Conservation (phyloP, 345 rosid genomes). For the Excoecaria cochinchinensis region DNA sequence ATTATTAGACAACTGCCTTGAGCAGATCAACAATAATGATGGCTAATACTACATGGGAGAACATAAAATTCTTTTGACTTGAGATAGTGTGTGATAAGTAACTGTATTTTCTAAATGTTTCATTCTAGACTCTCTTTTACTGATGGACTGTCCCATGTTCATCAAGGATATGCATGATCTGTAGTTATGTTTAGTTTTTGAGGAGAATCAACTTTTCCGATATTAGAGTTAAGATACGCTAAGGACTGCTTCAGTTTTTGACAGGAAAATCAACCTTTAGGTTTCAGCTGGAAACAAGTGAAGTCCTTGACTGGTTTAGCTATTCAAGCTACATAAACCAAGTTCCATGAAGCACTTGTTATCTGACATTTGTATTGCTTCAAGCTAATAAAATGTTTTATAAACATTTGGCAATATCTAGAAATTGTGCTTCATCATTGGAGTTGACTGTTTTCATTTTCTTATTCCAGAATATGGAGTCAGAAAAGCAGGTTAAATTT, state of each 20-base stretch:
- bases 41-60: neutral
- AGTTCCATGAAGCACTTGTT: neutral
- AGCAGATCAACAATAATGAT: neutral
- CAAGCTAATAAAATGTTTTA: neutral
- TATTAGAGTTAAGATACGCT: neutral
- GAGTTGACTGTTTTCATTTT: constrained; percentile 14
- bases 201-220: constrained; percentile 4
- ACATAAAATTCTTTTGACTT: neutral
- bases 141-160: neutral
- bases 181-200: neutral
- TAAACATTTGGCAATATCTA: neutral
- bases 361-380: neutral
- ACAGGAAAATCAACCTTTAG: neutral
- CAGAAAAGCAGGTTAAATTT: constrained; percentile 90
- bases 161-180: neutral
- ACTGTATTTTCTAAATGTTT: neutral
- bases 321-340: neutral
- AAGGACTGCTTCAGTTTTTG: neutral
- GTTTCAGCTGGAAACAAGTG: neutral
- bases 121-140: neutral
- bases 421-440: constrained; percentile 11
- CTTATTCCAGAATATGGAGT: constrained; percentile 69
- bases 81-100: neutral
- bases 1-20: neutral
- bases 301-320: neutral